Evolutionary conservation across 768 basidiomycete genomes (phyloP).

Genomic region (Trametes elegans): DNA sequence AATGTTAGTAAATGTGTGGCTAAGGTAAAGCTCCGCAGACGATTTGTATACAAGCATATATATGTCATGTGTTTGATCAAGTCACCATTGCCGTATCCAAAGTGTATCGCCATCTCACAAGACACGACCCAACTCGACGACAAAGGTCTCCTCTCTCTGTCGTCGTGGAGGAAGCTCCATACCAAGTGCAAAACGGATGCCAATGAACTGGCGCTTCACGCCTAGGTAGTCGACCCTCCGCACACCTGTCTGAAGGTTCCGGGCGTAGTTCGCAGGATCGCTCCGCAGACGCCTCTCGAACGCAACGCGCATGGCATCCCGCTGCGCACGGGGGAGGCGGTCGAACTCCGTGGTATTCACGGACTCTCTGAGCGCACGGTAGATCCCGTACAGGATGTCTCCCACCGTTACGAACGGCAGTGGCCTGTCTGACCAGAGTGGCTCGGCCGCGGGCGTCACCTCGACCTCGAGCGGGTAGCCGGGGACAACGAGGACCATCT

Average conservation of each 20-base stretch:
- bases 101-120: neutral
- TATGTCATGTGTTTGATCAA: neutral
- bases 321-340: constrained; percentile 17
- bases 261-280: constrained; percentile 3
- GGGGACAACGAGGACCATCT: constrained; percentile 6
- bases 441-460: constrained; percentile 25
- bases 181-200: neutral
- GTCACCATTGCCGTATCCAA: neutral
- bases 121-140: constrained; percentile 5
- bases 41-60: neutral
- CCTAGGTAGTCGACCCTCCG: constrained; percentile 9
- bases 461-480: constrained; percentile 7
- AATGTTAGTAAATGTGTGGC: too few species aligned
- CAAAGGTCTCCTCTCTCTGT: neutral
- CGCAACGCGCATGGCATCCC: neutral
- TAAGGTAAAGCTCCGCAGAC: too few species aligned
- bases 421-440: constrained; percentile 18
- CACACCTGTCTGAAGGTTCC: constrained; percentile 6
- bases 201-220: neutral
- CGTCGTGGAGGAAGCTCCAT: neutral
- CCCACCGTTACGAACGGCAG: constrained; percentile 37
- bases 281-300: constrained; percentile 3
- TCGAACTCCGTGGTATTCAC: constrained; percentile 42
- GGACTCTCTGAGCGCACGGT: constrained; percentile 40
- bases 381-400: constrained; percentile 48